Evolutionary conservation across 805 yeast genomes (phyloP), one percentile per base, ranked within the genome.

Genomic region (Helenozyma rhizophorensis): DNA sequence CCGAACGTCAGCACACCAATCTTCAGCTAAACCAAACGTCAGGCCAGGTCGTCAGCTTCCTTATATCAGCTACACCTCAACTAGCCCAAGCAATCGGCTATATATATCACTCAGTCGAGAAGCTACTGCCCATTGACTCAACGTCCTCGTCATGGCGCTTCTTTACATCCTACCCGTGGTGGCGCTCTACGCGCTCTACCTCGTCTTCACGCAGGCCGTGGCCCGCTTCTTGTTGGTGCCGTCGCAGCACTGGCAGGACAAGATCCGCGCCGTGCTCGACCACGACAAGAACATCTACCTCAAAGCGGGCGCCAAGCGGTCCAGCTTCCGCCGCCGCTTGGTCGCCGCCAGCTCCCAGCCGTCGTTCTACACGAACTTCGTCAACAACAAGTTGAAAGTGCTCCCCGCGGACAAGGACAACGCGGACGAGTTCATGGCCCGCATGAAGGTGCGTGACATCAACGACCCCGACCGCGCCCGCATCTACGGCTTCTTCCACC

Each of bases 401-500:
- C 37, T 37, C 21, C 62, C 61, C 1, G 46, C 30, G 7, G 72
- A 67, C 37, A 17, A 39, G 13, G 37, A 40, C 3, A 47, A 48
- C 31, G 43, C 47, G 11, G 39, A 48, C 17, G 34, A 24, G 16
- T 63, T 62, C 41, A 30, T 55, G 28, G 41, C 44, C 6, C 45
- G 39, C 12, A 54, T 58, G 62, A 45, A 42, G 28, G 52, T 56
- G 7, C 48, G 70, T 23, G 62, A 53, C 32, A 54, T 56, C 2
- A 41, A 50, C 2, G 74, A 70, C 45, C 55, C 61, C 1, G 37
- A 44, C 11, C 51, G 84, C 17, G 55, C 50, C 25, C 45, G 68
- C 8, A 56, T 86, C 9, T 81, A 67, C 53, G 99, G 97, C 5
- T 89, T 83, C 51, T 88, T 93, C 65, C 99, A 93, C 60, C 98